These are phyloP conservation scores for Raphanus sativus DNA, from an alignment of 345 rosid genomes.

Conservation along the genomic window DNA sequence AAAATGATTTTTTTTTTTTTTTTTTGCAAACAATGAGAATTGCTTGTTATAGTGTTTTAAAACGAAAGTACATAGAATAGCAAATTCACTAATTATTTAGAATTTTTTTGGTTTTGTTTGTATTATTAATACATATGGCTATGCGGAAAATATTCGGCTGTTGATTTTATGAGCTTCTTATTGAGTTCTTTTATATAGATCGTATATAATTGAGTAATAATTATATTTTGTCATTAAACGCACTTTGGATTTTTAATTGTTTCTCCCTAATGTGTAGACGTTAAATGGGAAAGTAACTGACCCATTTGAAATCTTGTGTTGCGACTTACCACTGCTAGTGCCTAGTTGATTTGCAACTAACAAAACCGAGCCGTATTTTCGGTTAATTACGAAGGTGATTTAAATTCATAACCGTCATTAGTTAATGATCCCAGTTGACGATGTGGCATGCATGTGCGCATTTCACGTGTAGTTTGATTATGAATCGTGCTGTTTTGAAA, in stretches of 20 bases:
- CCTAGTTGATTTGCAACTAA: slow-evolving; percentile 26
- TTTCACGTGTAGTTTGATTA: slow-evolving; percentile 16
- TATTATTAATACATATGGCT: background rate
- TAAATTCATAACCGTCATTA: background rate
- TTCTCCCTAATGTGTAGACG: background rate
- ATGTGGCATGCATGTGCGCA: slow-evolving; percentile 21
- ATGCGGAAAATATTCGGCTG: background rate
- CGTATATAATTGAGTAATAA: background rate
- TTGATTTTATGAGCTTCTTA: background rate
- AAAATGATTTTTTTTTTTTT: background rate
- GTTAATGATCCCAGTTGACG: slow-evolving; percentile 11
- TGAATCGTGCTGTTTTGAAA: background rate
- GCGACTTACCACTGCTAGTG: background rate
- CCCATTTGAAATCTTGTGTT: slow-evolving; percentile 1
- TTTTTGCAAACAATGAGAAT: background rate
- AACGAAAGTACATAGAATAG: background rate
- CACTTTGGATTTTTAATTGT: background rate
- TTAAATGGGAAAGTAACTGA: slow-evolving; percentile 30
- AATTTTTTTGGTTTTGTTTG: background rate
- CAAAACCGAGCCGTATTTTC: slow-evolving; percentile 29
- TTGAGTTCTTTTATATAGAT: background rate
- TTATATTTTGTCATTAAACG: background rate
- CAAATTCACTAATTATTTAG: background rate
- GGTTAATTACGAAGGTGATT: slow-evolving; percentile 6
- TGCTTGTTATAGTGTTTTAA: background rate